These are phyloP conservation scores for Styphnolobium japonicum DNA, from an alignment of 306 rosid genomes.

Conservation along the genomic window DNA sequence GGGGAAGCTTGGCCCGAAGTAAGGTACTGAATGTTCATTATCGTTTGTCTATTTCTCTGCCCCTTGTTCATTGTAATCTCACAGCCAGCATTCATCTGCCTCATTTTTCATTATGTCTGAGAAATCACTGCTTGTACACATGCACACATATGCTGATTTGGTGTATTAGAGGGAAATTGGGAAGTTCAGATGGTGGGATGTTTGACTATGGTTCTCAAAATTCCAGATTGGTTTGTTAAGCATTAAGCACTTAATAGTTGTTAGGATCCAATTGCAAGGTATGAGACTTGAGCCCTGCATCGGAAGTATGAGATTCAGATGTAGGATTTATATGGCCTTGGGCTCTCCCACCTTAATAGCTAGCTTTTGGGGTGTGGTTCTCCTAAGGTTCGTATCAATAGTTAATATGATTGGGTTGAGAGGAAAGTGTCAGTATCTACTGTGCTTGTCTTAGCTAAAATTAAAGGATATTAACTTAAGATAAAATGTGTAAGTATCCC, in stretches of 20 bases:
- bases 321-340: too few species aligned
- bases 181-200: neutral
- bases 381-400: too few species aligned
- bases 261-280: too few species aligned
- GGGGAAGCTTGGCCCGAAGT: conserved; percentile 99
- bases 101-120: neutral
- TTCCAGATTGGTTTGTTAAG: neutral
- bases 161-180: neutral
- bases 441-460: conserved; percentile 10
- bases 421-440: neutral
- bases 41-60: conserved; percentile 14
- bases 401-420: conserved; percentile 12
- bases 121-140: neutral
- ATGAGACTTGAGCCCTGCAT: too few species aligned
- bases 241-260: neutral
- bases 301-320: too few species aligned
- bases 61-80: neutral
- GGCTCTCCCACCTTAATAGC: too few species aligned
- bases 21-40: conserved; percentile 53
- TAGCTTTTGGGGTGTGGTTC: too few species aligned
- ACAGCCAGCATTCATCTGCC: neutral
- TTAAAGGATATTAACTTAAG: too few species aligned
- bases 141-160: conserved; percentile 7
- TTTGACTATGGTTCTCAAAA: neutral
- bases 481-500: neutral